Evolutionary conservation across 129 eudicot species (phyloP), one percentile per base, ranked within the genome.

Genomic region (Helianthus tuberosus): DNA sequence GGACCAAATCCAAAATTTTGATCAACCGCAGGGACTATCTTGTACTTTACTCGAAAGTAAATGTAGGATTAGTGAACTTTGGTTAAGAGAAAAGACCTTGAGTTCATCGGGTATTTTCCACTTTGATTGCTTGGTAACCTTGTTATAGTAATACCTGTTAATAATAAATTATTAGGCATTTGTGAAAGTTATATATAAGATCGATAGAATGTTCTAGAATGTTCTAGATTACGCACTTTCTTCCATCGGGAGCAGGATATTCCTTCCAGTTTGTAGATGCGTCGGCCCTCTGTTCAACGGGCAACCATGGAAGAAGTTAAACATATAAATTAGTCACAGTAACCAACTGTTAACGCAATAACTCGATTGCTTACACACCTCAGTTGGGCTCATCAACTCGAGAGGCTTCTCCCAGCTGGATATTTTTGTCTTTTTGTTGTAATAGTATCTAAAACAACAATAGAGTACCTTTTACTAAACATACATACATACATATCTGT

Each of bases 181-280:
- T 35, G 41, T 15, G 11, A 11, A 39, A 67, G 53, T 64, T 16
- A 66, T 16, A 64, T 39, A 35, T 13, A 66, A 69, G 35, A 63
- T 46, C 46, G 25, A 46, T 70, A 68, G 17, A 70, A 54, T 44
- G 23, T 38, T 51, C 20, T 70, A 68, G 17, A 70, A 54, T 44
- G 23, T 38, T 51, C 20, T 64, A 76, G 32, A 43, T 69, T 61
- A 80, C 89, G 49, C 69, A 95, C 99, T 86, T 95, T 77, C 87
- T 82, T 68, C 99, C 99, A 64, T 80, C 84, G 71, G 94, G 95
- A 71, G 89, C 82, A 23, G 76, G 74, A 64, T 73, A 72, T 79
- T 95, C 99, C 84, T 80, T 87, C 99, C 99, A 95, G 73, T 91
- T 91, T 47, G 99, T 95, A 38, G 97, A 75, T 63, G 96, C 97